These are phyloP conservation scores for Umbelopsis sp. DNA, from an alignment of 371 early-diverging fungal species.

Conservation along the genomic window DNA sequence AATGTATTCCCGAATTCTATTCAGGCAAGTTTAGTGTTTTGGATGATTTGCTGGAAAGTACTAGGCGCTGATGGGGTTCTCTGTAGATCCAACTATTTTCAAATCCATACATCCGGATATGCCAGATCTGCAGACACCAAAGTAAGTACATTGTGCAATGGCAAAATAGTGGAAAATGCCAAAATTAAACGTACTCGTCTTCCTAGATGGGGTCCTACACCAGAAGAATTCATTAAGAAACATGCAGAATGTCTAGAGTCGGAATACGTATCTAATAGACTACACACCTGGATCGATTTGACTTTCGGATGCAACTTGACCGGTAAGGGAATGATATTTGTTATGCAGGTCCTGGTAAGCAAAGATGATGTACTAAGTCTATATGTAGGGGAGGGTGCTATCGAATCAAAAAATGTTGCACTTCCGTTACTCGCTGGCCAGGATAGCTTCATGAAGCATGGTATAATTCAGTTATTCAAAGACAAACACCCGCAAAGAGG, in stretches of 20 bases:
- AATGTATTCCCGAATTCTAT: conserved; percentile 78
- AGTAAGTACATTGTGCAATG: conserved; percentile 23
- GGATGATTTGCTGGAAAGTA: not conserved
- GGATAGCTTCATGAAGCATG: conserved; percentile 74
- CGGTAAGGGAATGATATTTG: conserved; percentile 39
- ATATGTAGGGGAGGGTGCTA: conserved; percentile 69
- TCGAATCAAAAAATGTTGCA: conserved; percentile 76
- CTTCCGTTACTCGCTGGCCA: conserved; percentile 66
- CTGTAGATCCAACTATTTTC: conserved; percentile 59
- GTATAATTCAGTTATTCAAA: conserved; percentile 75
- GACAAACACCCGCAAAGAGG: conserved; percentile 72
- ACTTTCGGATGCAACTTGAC: conserved; percentile 81
- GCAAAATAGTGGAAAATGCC: not conserved
- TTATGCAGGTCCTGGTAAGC: conserved; percentile 39
- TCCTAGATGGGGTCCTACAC: conserved; percentile 62
- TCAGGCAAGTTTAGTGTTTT: conserved; percentile 37
- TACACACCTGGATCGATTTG: conserved; percentile 87
- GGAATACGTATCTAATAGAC: conserved; percentile 73
- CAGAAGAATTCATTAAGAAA: conserved; percentile 70
- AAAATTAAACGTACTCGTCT: not conserved
- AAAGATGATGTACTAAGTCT: conserved; percentile 23
- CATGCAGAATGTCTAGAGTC: conserved; percentile 78
- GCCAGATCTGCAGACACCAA: conserved; percentile 70
- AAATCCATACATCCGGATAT: conserved; percentile 69
- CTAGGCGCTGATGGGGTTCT: too few relatives aligned